Conservation (phyloP, 148 eudicot species). For the Arbutus unedo region DNA sequence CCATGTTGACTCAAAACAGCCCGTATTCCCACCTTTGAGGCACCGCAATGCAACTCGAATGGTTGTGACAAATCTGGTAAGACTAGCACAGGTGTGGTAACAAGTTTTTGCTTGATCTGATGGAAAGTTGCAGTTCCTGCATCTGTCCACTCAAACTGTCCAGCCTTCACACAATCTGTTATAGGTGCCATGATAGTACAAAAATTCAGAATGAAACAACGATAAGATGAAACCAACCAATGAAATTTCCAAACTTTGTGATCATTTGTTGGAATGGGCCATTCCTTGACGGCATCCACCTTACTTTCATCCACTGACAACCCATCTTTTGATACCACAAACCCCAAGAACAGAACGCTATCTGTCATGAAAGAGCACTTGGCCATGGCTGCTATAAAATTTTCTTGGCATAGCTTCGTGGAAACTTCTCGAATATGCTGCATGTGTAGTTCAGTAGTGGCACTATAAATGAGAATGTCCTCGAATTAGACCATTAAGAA, state of each 20-base stretch:
- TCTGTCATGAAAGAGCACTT: neutral
- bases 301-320: neutral
- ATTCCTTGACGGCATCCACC: too few relatives aligned
- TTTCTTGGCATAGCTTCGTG: neutral
- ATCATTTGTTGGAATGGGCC: neutral
- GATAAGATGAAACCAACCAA: neutral
- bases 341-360: neutral
- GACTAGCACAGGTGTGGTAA: neutral
- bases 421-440: neutral
- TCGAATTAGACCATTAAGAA: neutral
- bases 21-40: too few relatives aligned
- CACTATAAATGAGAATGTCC: neutral
- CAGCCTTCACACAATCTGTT: neutral
- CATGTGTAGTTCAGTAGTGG: neutral
- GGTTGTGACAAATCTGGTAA: neutral
- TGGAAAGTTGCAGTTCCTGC: neutral
- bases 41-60: too few relatives aligned
- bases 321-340: neutral
- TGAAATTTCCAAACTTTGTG: neutral
- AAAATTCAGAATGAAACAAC: neutral
- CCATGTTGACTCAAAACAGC: too few relatives aligned
- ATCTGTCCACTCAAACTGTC: neutral
- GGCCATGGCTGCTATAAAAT: too few relatives aligned
- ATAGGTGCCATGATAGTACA: neutral
- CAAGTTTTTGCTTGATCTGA: neutral